phyloP scores from a whole-genome alignment of 352 stramenopile genomes.

The Pythium folliculosum region DNA sequence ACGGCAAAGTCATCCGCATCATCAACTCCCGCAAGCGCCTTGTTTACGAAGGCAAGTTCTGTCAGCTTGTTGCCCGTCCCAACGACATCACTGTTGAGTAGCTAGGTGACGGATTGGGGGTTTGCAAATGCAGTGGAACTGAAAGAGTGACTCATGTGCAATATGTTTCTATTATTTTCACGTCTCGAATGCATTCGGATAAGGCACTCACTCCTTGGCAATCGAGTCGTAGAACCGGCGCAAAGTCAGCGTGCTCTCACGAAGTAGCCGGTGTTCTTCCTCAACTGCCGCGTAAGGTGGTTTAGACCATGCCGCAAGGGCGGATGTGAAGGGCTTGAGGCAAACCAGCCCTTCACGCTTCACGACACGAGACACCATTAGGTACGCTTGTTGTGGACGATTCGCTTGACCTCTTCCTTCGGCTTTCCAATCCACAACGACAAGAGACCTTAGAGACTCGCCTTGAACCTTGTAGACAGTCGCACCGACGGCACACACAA shows the following conservation, averaged over 20 bases:
- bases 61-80: constrained; percentile 6
- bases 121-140: too few species aligned
- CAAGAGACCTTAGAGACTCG: constrained; percentile 3
- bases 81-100: constrained; percentile 1
- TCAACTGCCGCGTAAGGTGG: neutral
- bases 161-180: too few species aligned
- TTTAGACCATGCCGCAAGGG: neutral
- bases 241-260: neutral
- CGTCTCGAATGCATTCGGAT: too few species aligned
- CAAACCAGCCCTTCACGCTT: neutral
- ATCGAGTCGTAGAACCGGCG: neutral
- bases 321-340: neutral
- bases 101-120: too few species aligned
- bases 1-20: constrained; percentile 4
- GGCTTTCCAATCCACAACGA: constrained; percentile 9
- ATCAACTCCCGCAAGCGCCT: constrained; percentile 13
- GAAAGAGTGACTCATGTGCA: too few species aligned
- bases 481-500: constrained; percentile 5
- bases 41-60: constrained; percentile 11
- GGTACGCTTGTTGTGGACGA: constrained; percentile 15
- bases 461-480: constrained; percentile 17
- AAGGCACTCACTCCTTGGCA: too few species aligned
- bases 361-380: constrained; percentile 11
- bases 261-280: neutral
- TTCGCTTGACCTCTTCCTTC: neutral